A percentile compares a stretch with the other conserved stretches of the same genome.
These are phyloP conservation scores for Salvia sclarea DNA, from an alignment of 305 asterid species.

Conservation along the genomic window DNA sequence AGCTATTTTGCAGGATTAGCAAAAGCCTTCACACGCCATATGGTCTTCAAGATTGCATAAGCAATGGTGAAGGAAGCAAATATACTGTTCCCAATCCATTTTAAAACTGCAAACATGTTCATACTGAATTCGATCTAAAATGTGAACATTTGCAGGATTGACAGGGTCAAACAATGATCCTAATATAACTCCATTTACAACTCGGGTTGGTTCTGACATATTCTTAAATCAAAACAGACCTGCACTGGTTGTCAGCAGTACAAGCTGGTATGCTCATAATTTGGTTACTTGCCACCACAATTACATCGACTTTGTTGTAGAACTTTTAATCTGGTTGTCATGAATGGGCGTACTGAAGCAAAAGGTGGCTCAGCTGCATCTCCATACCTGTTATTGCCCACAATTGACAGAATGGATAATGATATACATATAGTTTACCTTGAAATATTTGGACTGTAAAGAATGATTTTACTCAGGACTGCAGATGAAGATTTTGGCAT, in stretches of 20 bases:
- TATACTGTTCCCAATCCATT: constrained; percentile 18
- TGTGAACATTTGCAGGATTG: constrained; percentile 45
- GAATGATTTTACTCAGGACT: constrained; percentile 58
- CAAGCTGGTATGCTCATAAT: constrained; percentile 73
- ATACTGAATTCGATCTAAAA: constrained; percentile 26
- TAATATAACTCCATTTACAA: constrained; percentile 60
- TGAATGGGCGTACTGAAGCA: constrained; percentile 12
- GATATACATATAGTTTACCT: constrained; percentile 9
- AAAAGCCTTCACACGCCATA: constrained; percentile 55
- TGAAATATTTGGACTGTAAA: constrained; percentile 27
- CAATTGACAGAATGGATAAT: constrained; percentile 8
- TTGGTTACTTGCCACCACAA: constrained; percentile 27
- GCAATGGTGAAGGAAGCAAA: constrained; percentile 53
- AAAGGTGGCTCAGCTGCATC: constrained; percentile 17
- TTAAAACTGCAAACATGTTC: constrained; percentile 26
- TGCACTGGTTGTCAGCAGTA: constrained; percentile 90
- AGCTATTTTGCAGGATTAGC: constrained; percentile 85
- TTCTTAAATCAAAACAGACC: constrained; percentile 76
- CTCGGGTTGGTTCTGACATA: constrained; percentile 54
- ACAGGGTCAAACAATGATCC: constrained; percentile 44
- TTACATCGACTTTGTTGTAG: constrained; percentile 4
- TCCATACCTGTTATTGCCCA: not conserved
- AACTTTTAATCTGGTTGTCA: not conserved
- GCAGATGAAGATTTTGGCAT: constrained; percentile 96
- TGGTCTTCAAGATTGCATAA: constrained; percentile 75